phyloP scores from a whole-genome alignment of 2,329 filamentous ascomycete species.

The Monosporascus sp. region DNA sequence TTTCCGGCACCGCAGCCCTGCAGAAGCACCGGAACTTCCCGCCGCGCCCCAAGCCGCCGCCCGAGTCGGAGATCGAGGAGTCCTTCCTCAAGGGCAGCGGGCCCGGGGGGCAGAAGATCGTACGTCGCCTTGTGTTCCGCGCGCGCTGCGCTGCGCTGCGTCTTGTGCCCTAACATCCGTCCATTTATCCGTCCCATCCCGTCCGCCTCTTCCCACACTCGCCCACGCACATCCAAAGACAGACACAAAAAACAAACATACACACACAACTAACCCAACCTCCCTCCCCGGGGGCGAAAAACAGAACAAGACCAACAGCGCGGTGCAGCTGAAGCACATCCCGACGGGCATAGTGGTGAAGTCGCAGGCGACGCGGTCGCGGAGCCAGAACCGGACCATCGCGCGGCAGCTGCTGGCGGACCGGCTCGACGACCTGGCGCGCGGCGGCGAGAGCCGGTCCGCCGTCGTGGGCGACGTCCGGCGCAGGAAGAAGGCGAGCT shows the following conservation, averaged over 20 bases:
- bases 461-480: conserved; percentile 59
- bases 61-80: conserved; percentile 76
- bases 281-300: neutral
- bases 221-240: conserved; percentile 2
- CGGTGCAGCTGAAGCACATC: conserved; percentile 85
- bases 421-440: conserved; percentile 64
- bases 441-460: conserved; percentile 64
- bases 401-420: conserved; percentile 74
- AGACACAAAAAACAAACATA: conserved; percentile 3
- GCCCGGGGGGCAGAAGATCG: conserved; percentile 93
- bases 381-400: conserved; percentile 80
- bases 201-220: neutral
- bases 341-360: conserved; percentile 93
- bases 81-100: conserved; percentile 86
- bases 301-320: conserved; percentile 92
- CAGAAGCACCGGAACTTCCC: conserved; percentile 57
- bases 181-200: neutral
- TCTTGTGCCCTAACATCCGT: neutral
- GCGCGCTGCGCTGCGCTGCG: no score
- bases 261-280: no score
- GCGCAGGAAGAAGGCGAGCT: conserved; percentile 67
- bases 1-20: conserved; percentile 25
- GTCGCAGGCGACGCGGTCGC: conserved; percentile 83
- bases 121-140: conserved; percentile 33
- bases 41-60: conserved; percentile 65